Base-by-base conservation (phyloP, 305 asterid genomes). In the Rubia tinctorum region DNA sequence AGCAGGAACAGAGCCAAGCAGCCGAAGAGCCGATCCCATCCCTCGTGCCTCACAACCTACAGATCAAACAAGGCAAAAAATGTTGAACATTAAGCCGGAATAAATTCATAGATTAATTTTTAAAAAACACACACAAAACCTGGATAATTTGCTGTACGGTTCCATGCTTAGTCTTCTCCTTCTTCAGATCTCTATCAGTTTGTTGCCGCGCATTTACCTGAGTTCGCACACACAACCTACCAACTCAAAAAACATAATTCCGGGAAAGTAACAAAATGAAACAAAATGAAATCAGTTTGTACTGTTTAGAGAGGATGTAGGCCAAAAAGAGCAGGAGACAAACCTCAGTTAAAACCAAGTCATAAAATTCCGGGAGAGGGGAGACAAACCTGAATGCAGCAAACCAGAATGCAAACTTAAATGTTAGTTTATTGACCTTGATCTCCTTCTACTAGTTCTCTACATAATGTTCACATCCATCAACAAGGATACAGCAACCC, bases 241-340 rank as follows among this genome's bases (percentile, higher is more conserved):
- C 56, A n/a, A 20, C 39, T 49, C 0, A 30, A 53, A 34, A 53
- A 56, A 17, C 49, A 58, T 17, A 59, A 18, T 14, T 23, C n/a
- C 18, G 13, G 34, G 23, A 18, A 53, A 53, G 3, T 10, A 18
- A 53, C 2, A 53, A 53, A 53, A 49, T 49, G 55, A 18, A 49
- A 14, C n/a, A 25, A 58, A 71, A 75, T 68, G 40, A 27, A 69
- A 20, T 47, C 30, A 70, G 17, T 42, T 18, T 2, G 25, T 82
- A 94, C 99, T 14, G 98, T 94, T 80, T 91, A 96, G 51, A 94
- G 96, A 75, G 99, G 99, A 70, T 91, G n/a, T n/a, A n/a, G n/a
- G n/a, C n/a, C n/a, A n/a, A n/a, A n/a, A n/a, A n/a, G n/a, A n/a
- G n/a, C n/a, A n/a, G n/a, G n/a, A n/a, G n/a, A n/a, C n/a, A n/a